These are phyloP conservation scores for Acacia melanoxylon DNA, from an alignment of 306 rosid species.

Conservation along the genomic window DNA sequence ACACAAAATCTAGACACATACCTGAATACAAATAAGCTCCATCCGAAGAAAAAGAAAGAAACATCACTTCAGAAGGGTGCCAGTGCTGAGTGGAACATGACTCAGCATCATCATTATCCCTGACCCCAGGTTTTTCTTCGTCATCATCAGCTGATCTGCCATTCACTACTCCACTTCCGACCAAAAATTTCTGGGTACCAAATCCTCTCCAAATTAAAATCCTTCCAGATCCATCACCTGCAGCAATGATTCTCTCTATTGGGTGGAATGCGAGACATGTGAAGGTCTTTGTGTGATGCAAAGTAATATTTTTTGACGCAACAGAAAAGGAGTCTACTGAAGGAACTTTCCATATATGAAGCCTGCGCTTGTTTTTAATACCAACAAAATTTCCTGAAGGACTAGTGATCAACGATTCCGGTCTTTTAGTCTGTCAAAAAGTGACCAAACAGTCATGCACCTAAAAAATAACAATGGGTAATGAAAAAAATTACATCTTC, in stretches of 20 bases:
- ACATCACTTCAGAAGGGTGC: slow-evolving; percentile 71
- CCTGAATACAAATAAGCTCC: slow-evolving; percentile 93
- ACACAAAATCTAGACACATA: slow-evolving; percentile 13
- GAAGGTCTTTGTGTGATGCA: slow-evolving; percentile 81
- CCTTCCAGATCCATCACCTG: slow-evolving; percentile 89
- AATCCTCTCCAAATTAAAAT: slow-evolving; percentile 81
- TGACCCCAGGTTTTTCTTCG: slow-evolving; percentile 73
- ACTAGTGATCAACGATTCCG: slow-evolving; percentile 58
- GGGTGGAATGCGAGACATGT: slow-evolving; percentile 78
- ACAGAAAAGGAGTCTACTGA: slow-evolving; percentile 41
- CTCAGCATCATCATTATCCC: slow-evolving; percentile 82
- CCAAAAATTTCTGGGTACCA: slow-evolving; percentile 52
- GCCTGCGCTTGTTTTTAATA: slow-evolving; percentile 62
- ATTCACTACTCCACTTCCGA: slow-evolving; percentile 29
- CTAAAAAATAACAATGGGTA: slow-evolving; percentile 13
- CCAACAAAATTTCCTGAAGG: slow-evolving; percentile 74
- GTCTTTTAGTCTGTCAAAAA: slow-evolving; percentile 66
- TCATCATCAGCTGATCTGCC: slow-evolving; percentile 35
- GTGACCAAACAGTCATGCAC: slow-evolving; percentile 29
- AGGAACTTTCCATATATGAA: slow-evolving; percentile 77
- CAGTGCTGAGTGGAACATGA: slow-evolving; percentile 91
- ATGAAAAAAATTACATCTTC: slow-evolving; percentile 1
- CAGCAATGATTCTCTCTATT: slow-evolving; percentile 74
- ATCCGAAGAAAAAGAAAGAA: slow-evolving; percentile 76
- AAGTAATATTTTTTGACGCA: slow-evolving; percentile 54